phyloP scores from a whole-genome alignment of 2,329 filamentous ascomycete species.

The Colletotrichum tofieldiae region DNA sequence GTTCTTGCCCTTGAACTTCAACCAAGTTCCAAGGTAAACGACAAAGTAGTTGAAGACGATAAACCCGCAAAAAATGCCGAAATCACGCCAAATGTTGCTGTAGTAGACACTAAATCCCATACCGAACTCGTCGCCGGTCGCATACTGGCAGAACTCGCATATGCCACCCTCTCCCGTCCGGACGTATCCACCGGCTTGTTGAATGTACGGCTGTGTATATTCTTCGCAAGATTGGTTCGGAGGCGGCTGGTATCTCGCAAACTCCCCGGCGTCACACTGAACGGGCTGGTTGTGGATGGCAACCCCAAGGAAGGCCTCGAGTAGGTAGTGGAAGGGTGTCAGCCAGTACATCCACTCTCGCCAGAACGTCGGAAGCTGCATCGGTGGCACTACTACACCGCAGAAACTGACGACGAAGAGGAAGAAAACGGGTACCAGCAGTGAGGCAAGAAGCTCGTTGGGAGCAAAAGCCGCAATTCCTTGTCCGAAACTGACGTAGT shows the following conservation, averaged over 20 bases:
- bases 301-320: slow-evolving; percentile 74
- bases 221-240: slow-evolving; percentile 71
- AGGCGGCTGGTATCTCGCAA: slow-evolving; percentile 73
- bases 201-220: slow-evolving; percentile 70
- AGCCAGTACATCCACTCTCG: slow-evolving; percentile 76
- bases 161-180: slow-evolving; percentile 66
- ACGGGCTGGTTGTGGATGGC: slow-evolving; percentile 70
- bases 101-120: slow-evolving; percentile 73
- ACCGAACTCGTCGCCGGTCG: slow-evolving; percentile 73
- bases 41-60: slow-evolving; percentile 73
- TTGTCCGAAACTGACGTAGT: slow-evolving; percentile 76
- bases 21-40: slow-evolving; percentile 57
- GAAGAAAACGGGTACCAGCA: slow-evolving; percentile 79
- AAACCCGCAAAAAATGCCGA: slow-evolving; percentile 76
- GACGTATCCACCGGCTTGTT: slow-evolving; percentile 73
- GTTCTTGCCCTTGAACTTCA: slow-evolving; percentile 58
- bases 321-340: slow-evolving; percentile 77
- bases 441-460: slow-evolving; percentile 76
- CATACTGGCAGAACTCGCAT: slow-evolving; percentile 77
- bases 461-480: slow-evolving; percentile 77
- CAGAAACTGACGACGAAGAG: slow-evolving; percentile 80
- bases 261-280: slow-evolving; percentile 68
- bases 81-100: slow-evolving; percentile 75
- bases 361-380: slow-evolving; percentile 75
- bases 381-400: slow-evolving; percentile 77